A percentile compares a stretch with the other conserved stretches of the same genome.
These are phyloP conservation scores for Cudoniella acicularis DNA, from an alignment of 495 filamentous ascomycete genomes.

Conservation along the genomic window DNA sequence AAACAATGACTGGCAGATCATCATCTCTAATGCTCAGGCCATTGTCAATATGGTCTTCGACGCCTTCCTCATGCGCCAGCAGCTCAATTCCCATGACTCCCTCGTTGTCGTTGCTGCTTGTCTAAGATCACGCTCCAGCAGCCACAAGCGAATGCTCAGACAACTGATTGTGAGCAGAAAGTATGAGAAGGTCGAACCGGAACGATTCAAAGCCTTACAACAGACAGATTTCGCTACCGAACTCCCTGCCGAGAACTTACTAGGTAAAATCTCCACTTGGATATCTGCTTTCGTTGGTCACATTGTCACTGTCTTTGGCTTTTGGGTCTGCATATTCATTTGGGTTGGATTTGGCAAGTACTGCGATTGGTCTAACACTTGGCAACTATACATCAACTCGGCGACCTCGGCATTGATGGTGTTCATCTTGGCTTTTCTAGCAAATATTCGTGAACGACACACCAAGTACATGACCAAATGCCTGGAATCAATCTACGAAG, in stretches of 20 bases:
- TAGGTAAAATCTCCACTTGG: slow-evolving; percentile 26
- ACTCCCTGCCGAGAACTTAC: slow-evolving; percentile 23
- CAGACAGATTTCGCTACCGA: slow-evolving; percentile 13
- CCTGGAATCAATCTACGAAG: slow-evolving; percentile 30
- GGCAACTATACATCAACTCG: slow-evolving; percentile 41
- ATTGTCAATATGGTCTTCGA: slow-evolving; percentile 38
- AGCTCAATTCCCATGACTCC: slow-evolving; percentile 31
- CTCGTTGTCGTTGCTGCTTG: slow-evolving; percentile 23
- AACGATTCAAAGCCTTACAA: slow-evolving; percentile 17
- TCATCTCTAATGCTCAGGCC: slow-evolving; percentile 36
- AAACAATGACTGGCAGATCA: slow-evolving; percentile 32
- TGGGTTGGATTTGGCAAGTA: slow-evolving; percentile 35
- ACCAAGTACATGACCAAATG: slow-evolving; percentile 29
- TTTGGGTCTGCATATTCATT: slow-evolving; percentile 35
- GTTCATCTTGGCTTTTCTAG: slow-evolving; percentile 36
- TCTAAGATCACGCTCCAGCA: slow-evolving; percentile 31
- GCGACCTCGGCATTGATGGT: slow-evolving; percentile 37
- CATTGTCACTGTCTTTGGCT: slow-evolving; percentile 25
- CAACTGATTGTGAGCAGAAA: slow-evolving; percentile 20
- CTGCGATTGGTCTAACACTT: slow-evolving; percentile 31
- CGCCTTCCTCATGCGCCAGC: slow-evolving; percentile 39
- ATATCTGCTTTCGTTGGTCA: slow-evolving; percentile 31
- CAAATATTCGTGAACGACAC: slow-evolving; percentile 37
- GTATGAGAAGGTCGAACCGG: slow-evolving; percentile 3
- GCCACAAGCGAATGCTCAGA: slow-evolving; percentile 32